phyloP scores from a whole-genome alignment of 345 rosid genomes.

The Adansonia digitata region DNA sequence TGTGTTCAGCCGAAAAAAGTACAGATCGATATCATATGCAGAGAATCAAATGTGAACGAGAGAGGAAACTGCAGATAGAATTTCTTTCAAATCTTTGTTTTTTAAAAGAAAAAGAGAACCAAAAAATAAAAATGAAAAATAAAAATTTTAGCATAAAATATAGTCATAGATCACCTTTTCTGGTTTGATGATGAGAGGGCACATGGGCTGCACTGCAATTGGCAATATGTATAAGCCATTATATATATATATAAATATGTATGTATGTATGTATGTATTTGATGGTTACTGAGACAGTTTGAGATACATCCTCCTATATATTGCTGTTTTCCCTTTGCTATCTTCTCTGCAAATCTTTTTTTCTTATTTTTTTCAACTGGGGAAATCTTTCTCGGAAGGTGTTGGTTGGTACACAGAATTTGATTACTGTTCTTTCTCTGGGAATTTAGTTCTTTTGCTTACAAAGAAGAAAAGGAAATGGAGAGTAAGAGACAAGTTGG shows the following conservation, averaged over 20 bases:
- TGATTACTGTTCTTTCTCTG: background rate
- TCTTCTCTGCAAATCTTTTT: constrained; percentile 5
- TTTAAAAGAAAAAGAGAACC: background rate
- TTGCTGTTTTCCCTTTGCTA: background rate
- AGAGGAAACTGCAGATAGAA: background rate
- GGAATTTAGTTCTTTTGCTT: background rate
- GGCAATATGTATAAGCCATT: background rate
- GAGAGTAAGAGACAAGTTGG: constrained; percentile 42
- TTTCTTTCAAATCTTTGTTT: constrained; percentile 1
- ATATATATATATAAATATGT: background rate
- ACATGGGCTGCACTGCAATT: constrained; percentile 7
- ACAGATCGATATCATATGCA: background rate
- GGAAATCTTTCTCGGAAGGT: background rate
- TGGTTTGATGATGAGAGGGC: background rate
- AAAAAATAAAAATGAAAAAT: background rate
- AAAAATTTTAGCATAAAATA: background rate
- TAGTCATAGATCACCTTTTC: background rate
- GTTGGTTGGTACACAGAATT: background rate
- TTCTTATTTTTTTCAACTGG: background rate
- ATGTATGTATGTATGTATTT: background rate
- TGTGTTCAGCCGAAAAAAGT: constrained; percentile 12
- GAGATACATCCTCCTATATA: background rate
- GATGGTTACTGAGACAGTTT: background rate
- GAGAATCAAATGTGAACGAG: background rate
- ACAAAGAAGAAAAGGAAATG: constrained; percentile 29